Conservation (phyloP, 1,284 basidiomycete genomes). For the Tremellales sp. region DNA sequence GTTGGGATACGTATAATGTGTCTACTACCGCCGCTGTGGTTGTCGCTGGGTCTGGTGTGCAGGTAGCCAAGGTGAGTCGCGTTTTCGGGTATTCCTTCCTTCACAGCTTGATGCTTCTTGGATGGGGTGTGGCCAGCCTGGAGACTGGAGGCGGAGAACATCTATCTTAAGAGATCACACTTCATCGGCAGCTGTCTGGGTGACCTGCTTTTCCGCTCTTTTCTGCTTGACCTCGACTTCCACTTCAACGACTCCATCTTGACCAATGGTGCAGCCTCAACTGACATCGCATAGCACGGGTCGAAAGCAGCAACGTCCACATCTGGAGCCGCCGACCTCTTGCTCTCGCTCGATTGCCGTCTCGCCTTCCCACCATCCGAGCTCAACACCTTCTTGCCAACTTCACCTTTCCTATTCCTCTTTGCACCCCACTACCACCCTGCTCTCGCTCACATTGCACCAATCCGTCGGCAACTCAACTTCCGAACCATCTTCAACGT, state of each 20-base stretch:
- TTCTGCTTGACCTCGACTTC: no score
- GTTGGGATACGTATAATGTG: constrained; percentile 95
- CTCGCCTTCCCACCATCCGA: constrained; percentile 65
- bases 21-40: constrained; percentile 93
- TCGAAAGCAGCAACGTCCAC: constrained; percentile 89
- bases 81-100: background rate
- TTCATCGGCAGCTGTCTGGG: no score
- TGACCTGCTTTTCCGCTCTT: no score
- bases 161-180: no score
- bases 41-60: constrained; percentile 87
- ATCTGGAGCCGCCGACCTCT: constrained; percentile 89
- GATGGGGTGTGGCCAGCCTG: no score
- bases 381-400: constrained; percentile 53
- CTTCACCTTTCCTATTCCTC: constrained; percentile 83
- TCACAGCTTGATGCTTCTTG: background rate
- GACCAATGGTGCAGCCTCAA: no score
- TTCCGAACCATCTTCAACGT: constrained; percentile 98
- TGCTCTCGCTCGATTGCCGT: constrained; percentile 79
- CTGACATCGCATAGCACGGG: constrained; percentile 72
- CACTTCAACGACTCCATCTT: no score
- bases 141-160: no score
- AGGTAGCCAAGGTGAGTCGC: constrained; percentile 82
- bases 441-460: constrained; percentile 74
- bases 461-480: constrained; percentile 78
- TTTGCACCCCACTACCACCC: constrained; percentile 93